Percentiles rank a stretch among this genome's conserved stretches.
phyloP scores from a whole-genome alignment of 2,329 filamentous ascomycete genomes.

The Pestalotiopsis sp. region DNA sequence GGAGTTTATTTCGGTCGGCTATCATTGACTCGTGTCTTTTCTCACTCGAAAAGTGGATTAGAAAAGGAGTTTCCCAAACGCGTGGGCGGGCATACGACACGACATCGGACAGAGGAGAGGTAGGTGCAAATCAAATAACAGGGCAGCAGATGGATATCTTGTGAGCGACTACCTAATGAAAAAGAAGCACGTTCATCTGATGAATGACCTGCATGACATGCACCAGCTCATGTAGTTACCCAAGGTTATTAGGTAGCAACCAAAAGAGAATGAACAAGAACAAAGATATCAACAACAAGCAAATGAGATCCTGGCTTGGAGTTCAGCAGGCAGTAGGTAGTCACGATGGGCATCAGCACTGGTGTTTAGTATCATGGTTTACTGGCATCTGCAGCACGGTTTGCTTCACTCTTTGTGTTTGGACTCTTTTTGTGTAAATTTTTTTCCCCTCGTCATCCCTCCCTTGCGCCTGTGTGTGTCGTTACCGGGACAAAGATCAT shows the following conservation, averaged over 20 bases:
- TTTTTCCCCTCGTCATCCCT: neutral
- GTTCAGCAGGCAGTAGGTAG: neutral
- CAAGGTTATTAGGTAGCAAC: neutral
- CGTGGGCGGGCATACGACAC: neutral
- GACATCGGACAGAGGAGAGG: neutral
- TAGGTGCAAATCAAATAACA: neutral
- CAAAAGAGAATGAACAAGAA: too few species aligned
- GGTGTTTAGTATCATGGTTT: neutral
- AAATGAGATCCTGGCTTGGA: neutral
- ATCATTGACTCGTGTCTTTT: constrained; percentile 1
- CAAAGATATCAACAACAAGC: neutral
- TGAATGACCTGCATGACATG: too few species aligned
- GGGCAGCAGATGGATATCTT: neutral
- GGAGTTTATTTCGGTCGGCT: neutral
- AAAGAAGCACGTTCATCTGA: too few species aligned
- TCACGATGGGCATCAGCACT: neutral
- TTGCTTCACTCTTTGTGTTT: neutral
- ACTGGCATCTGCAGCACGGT: neutral
- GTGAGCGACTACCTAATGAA: neutral
- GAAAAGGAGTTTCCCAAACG: neutral
- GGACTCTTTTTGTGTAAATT: neutral
- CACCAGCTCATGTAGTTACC: too few species aligned
- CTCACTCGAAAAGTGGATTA: neutral
- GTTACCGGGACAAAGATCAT: neutral
- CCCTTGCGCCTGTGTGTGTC: neutral